Conservation (phyloP, 192 early-diverging fungal species). For the Ambispora gerdemannii region DNA sequence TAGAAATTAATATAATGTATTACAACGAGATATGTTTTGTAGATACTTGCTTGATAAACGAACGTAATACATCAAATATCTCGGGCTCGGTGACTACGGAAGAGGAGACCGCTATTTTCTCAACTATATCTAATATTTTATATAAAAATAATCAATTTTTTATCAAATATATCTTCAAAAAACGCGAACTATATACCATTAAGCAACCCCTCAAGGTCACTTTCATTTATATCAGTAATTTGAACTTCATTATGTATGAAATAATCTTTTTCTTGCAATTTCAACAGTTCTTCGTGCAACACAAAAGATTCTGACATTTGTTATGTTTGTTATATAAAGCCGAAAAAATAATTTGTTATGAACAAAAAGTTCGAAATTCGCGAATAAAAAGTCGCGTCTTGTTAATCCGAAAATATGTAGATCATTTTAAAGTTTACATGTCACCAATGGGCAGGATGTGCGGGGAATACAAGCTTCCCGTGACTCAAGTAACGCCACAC, state of each 20-base stretch:
- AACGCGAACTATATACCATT: constrained; percentile 33
- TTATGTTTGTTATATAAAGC: too few species aligned
- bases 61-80: constrained; percentile 56
- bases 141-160: neutral
- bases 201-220: constrained; percentile 35
- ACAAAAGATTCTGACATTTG: constrained; percentile 31
- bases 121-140: constrained; percentile 34
- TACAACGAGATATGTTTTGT: constrained; percentile 6
- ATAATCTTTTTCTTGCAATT: constrained; percentile 53
- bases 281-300: constrained; percentile 58
- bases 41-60: constrained; percentile 60
- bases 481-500: too few species aligned
- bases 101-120: constrained; percentile 35
- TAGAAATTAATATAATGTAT: constrained; percentile 9
- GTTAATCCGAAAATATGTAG: too few species aligned
- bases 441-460: too few species aligned
- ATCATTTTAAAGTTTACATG: too few species aligned
- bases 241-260: constrained; percentile 36
- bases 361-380: too few species aligned
- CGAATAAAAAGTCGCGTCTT: too few species aligned
- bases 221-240: constrained; percentile 25
- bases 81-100: constrained; percentile 35
- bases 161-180: neutral
- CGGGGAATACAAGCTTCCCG: too few species aligned
- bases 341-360: too few species aligned